phyloP scores from a whole-genome alignment of 208 protist species.

The Leishmania major region DNA sequence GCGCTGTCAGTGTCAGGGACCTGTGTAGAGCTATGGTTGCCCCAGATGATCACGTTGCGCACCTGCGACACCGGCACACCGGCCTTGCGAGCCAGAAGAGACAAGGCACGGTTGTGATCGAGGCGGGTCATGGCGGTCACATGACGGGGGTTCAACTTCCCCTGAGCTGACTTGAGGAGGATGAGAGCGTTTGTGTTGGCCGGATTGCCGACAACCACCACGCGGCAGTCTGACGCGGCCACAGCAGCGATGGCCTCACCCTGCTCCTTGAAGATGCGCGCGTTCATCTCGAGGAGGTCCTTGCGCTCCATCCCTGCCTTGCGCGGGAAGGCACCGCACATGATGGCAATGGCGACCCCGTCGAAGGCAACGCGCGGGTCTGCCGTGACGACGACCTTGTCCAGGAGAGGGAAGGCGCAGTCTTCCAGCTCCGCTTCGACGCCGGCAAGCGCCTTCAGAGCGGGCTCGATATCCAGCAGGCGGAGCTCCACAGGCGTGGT shows the following conservation, averaged over 20 bases:
- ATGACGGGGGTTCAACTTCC: slow-evolving; percentile 82
- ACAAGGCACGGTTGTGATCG: slow-evolving; percentile 95
- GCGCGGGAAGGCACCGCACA: slow-evolving; percentile 90
- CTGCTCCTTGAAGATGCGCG: slow-evolving; percentile 95
- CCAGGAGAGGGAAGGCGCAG: slow-evolving; percentile 92
- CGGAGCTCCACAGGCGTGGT: slow-evolving; percentile 90
- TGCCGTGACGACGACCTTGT: slow-evolving; percentile 70
- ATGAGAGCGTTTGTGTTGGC: slow-evolving; percentile 98
- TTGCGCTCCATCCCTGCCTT: slow-evolving; percentile 96
- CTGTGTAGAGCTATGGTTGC: slow-evolving; percentile 96
- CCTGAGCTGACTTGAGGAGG: slow-evolving; percentile 74
- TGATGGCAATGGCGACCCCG: slow-evolving; percentile 77
- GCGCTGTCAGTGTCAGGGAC: slow-evolving; percentile 93
- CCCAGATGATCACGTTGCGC: slow-evolving; percentile 95
- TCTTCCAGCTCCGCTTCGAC: slow-evolving; percentile 94
- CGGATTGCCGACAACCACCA: slow-evolving; percentile 97
- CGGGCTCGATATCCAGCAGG: slow-evolving; percentile 90
- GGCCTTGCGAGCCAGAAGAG: slow-evolving; percentile 83
- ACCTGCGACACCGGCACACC: slow-evolving; percentile 73
- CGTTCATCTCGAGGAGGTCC: slow-evolving; percentile 96
- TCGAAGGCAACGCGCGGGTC: slow-evolving; percentile 85
- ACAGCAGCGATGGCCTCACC: slow-evolving; percentile 90
- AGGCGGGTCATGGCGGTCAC: slow-evolving; percentile 96
- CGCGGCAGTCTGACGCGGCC: slow-evolving; percentile 76
- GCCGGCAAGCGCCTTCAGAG: slow-evolving; percentile 77